Conservation (phyloP, 2,329 filamentous ascomycete genomes). For the Daldinia eschscholtzii region DNA sequence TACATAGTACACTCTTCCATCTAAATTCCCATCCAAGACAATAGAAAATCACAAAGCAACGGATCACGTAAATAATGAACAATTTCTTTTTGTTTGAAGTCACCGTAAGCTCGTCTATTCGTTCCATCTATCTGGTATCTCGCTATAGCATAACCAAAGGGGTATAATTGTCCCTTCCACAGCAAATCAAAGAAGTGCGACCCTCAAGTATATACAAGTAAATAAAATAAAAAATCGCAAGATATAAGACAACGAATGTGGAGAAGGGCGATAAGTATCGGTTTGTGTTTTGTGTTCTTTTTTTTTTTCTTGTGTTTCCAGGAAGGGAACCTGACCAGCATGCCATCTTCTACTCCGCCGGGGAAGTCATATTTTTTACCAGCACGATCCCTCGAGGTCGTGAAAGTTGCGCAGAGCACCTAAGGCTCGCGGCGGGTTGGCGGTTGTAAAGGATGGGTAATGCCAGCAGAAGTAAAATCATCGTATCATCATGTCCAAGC, state of each 20-base stretch:
- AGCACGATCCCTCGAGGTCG: conserved; percentile 44
- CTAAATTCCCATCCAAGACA: background rate
- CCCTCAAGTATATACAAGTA: conserved; percentile 36
- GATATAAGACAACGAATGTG: conserved; percentile 33
- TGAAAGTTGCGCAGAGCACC: conserved; percentile 37
- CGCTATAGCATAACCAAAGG: conserved; percentile 31
- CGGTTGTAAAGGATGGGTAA: conserved; percentile 27
- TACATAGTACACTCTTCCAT: background rate
- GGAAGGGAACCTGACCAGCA: conserved; percentile 32
- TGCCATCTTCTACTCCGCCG: conserved; percentile 29
- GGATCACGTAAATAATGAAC: conserved; percentile 15
- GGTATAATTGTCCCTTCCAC: conserved; percentile 31
- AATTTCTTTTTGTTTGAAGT: conserved; percentile 3
- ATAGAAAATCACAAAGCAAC: background rate
- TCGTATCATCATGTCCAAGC: conserved; percentile 47
- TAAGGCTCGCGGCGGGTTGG: conserved; percentile 35
- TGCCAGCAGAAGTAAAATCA: conserved; percentile 31
- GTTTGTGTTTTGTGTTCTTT: background rate
- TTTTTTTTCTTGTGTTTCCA: conserved; percentile 25
- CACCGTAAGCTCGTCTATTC: conserved; percentile 17
- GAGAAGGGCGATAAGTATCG: conserved; percentile 25
- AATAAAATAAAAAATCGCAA: conserved; percentile 30
- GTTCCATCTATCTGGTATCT: conserved; percentile 29
- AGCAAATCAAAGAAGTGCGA: conserved; percentile 28
- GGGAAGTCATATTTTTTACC: conserved; percentile 34